A percentile compares a stretch with the other conserved stretches of the same genome.
These are phyloP conservation scores for Butyriboletus appendiculatus DNA, from an alignment of 1,284 basidiomycete species.

Conservation along the genomic window DNA sequence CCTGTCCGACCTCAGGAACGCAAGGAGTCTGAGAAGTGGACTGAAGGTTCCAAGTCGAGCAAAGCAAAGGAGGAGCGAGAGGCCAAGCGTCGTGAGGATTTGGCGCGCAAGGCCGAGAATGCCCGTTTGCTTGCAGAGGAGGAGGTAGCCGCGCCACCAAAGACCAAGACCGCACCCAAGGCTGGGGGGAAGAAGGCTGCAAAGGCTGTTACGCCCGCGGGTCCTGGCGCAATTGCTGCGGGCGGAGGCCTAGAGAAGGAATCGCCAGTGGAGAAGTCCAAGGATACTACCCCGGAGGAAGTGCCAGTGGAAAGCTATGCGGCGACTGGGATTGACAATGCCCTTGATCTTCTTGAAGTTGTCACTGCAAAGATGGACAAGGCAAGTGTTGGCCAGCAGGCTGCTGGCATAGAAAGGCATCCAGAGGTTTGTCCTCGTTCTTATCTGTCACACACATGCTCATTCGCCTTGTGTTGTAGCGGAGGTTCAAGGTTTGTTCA, in stretches of 20 bases:
- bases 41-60: constrained; percentile 67
- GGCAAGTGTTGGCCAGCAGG: constrained; percentile 81
- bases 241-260: constrained; percentile 51
- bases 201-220: constrained; percentile 57
- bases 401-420: constrained; percentile 87
- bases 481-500: constrained; percentile 74
- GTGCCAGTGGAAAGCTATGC: constrained; percentile 72
- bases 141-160: constrained; percentile 67
- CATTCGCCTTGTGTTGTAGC: constrained; percentile 41
- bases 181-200: constrained; percentile 58
- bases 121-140: constrained; percentile 83
- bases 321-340: constrained; percentile 91
- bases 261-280: constrained; percentile 19
- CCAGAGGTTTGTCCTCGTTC: constrained; percentile 73
- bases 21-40: constrained; percentile 82
- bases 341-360: constrained; percentile 85
- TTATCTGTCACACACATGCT: background rate
- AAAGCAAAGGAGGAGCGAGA: constrained; percentile 71
- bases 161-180: constrained; percentile 68
- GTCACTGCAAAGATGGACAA: constrained; percentile 94
- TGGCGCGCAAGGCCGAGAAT: constrained; percentile 75
- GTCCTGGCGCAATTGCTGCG: constrained; percentile 77
- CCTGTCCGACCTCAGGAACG: constrained; percentile 52
- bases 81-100: constrained; percentile 71
- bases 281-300: constrained; percentile 38